phyloP scores from a whole-genome alignment of 1,139 yeast species.

The Suhomyces yuchorum region DNA sequence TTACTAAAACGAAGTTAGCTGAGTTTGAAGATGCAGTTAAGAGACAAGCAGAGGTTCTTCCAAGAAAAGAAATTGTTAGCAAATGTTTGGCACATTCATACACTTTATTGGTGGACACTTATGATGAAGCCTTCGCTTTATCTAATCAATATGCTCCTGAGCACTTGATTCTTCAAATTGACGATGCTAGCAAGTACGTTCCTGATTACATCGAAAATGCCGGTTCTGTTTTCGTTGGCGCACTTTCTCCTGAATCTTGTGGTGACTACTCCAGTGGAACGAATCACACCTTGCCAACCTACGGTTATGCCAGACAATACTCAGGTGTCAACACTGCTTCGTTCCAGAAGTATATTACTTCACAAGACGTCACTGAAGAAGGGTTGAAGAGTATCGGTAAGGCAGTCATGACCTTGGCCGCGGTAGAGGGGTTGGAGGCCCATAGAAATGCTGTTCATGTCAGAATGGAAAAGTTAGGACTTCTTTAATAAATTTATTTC shows the following conservation, averaged over 20 bases:
- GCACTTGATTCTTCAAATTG: conserved; percentile 89
- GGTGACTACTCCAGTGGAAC: conserved; percentile 99
- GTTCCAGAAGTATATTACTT: conserved; percentile 91
- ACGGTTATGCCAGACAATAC: conserved; percentile 96
- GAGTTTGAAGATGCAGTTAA: conserved; percentile 81
- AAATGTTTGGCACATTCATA: conserved; percentile 91
- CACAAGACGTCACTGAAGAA: conserved; percentile 83
- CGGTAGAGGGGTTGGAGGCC: conserved; percentile 93
- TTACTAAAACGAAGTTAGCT: conserved; percentile 58
- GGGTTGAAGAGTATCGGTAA: conserved; percentile 88
- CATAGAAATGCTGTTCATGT: conserved; percentile 96
- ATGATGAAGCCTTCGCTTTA: conserved; percentile 77
- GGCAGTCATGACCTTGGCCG: conserved; percentile 97
- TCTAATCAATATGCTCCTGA: conserved; percentile 96
- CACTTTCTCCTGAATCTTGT: conserved; percentile 94
- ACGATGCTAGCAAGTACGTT: conserved; percentile 72
- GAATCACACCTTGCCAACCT: conserved; percentile 95
- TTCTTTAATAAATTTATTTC: conserved; percentile 15
- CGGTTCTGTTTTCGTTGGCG: conserved; percentile 95
- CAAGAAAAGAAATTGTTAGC: conserved; percentile 91
- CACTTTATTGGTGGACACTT: conserved; percentile 64
- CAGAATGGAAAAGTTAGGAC: conserved; percentile 80
- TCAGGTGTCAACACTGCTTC: conserved; percentile 97
- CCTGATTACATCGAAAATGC: conserved; percentile 80
- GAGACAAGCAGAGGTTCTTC: conserved; percentile 80